A percentile compares a stretch with the other conserved stretches of the same genome.
Conservation (phyloP, 202 grass and related monocot species). For the Panicum virgatum region DNA sequence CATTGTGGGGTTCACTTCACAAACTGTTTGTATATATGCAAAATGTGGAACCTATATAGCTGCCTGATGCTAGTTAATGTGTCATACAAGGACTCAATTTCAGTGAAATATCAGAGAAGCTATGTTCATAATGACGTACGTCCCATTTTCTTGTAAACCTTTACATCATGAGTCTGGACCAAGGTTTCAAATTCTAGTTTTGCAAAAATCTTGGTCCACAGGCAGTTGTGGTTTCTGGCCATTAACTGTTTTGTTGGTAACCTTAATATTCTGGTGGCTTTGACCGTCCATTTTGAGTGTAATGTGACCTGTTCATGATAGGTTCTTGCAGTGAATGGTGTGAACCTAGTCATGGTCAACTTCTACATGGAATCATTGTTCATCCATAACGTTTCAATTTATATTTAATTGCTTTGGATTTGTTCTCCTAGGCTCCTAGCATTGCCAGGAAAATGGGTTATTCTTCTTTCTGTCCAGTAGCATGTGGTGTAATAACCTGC, state of each 20-base stretch:
- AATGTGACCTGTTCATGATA: not conserved
- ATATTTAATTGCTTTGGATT: not conserved
- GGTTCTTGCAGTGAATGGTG: not conserved
- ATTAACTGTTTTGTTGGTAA: not conserved
- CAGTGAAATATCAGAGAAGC: not conserved
- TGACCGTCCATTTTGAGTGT: not conserved
- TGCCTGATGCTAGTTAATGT: slow-evolving; percentile 13
- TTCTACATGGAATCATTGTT: not conserved
- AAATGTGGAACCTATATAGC: slow-evolving; percentile 4
- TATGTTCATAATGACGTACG: not conserved
- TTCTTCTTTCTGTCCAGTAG: not conserved
- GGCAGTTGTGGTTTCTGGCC: not conserved
- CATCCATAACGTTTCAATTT: not conserved
- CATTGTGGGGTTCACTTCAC: slow-evolving; percentile 6
- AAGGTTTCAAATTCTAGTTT: not conserved
- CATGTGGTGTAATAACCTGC: slow-evolving; percentile 1
- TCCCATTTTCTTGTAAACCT: slow-evolving; percentile 6
- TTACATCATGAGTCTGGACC: not conserved
- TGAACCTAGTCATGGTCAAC: not conserved
- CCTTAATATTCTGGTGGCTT: not conserved
- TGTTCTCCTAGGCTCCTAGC: too few relatives aligned
- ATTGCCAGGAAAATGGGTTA: not conserved
- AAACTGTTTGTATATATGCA: not conserved
- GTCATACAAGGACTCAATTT: not conserved
- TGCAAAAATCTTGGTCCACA: not conserved